Conservation (phyloP, 805 yeast species). For the Saturnispora mendoncae region DNA sequence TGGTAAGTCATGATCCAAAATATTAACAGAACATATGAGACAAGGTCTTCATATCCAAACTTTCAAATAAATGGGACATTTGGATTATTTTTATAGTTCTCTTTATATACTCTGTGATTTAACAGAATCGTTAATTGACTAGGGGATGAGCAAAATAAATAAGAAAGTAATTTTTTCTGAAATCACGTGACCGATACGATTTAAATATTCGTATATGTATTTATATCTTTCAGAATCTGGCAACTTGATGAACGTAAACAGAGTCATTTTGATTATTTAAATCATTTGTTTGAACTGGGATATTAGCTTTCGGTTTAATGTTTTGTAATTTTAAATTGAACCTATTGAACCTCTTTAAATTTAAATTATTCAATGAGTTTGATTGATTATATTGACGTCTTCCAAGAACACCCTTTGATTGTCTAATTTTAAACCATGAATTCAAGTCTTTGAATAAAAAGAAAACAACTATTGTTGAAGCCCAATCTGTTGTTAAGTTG, state of each 20-base stretch:
- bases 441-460: constrained; percentile 72
- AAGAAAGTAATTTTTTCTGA: too few species aligned
- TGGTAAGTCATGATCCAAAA: too few species aligned
- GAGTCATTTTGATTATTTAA: background rate
- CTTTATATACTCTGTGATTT: too few species aligned
- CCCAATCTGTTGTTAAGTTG: constrained; percentile 60
- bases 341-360: constrained; percentile 6
- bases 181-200: background rate
- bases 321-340: background rate
- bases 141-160: too few species aligned
- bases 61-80: too few species aligned
- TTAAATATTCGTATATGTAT: too few species aligned
- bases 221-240: background rate
- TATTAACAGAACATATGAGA: too few species aligned
- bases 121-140: too few species aligned
- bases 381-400: constrained; percentile 25
- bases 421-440: constrained; percentile 46
- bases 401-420: constrained; percentile 67
- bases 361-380: background rate
- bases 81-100: too few species aligned
- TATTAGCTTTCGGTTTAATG: background rate
- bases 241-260: constrained; percentile 6
- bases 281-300: background rate
- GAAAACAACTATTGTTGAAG: constrained; percentile 71
- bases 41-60: too few species aligned